A percentile compares a stretch with the other conserved stretches of the same genome.
These are phyloP conservation scores for Monilinia aucupariae DNA, from an alignment of 2,329 filamentous ascomycete genomes.

Conservation along the genomic window DNA sequence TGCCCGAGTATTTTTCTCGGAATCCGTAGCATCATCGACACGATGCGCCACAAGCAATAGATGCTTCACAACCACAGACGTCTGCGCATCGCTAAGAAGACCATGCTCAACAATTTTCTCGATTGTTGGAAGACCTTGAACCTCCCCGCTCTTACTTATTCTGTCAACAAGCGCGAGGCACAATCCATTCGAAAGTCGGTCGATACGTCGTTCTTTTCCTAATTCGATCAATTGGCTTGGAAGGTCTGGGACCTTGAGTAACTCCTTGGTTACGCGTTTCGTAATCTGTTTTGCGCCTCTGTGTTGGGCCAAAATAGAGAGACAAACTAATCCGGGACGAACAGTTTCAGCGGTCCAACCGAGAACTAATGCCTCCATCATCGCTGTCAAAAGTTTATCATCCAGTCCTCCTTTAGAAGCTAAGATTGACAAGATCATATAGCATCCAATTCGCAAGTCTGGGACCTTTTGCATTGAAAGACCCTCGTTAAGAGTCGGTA, in stretches of 20 bases:
- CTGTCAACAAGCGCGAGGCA: constrained; percentile 60
- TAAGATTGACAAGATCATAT: constrained; percentile 84
- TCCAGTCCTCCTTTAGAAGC: constrained; percentile 76
- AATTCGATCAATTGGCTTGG: constrained; percentile 56
- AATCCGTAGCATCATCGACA: constrained; percentile 50
- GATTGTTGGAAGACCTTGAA: constrained; percentile 52
- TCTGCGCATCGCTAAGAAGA: constrained; percentile 58
- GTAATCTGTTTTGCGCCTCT: constrained; percentile 66
- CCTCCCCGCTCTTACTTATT: constrained; percentile 54
- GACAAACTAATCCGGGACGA: constrained; percentile 67
- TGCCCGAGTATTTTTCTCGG: constrained; percentile 52
- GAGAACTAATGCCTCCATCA: constrained; percentile 82
- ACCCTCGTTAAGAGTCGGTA: constrained; percentile 69
- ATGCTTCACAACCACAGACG: constrained; percentile 59
- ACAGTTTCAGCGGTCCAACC: constrained; percentile 73
- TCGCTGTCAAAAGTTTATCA: constrained; percentile 71
- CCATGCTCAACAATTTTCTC: constrained; percentile 55
- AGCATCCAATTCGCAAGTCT: constrained; percentile 78
- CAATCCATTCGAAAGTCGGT: constrained; percentile 67
- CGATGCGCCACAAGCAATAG: constrained; percentile 56
- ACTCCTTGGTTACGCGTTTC: constrained; percentile 60
- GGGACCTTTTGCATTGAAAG: constrained; percentile 69
- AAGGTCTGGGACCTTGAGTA: constrained; percentile 59
- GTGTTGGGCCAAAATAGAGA: constrained; percentile 77
- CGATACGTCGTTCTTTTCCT: constrained; percentile 59